Evolutionary conservation across 2,329 filamentous ascomycete species (phyloP).

Genomic region (Aspergillus carbonarius): DNA sequence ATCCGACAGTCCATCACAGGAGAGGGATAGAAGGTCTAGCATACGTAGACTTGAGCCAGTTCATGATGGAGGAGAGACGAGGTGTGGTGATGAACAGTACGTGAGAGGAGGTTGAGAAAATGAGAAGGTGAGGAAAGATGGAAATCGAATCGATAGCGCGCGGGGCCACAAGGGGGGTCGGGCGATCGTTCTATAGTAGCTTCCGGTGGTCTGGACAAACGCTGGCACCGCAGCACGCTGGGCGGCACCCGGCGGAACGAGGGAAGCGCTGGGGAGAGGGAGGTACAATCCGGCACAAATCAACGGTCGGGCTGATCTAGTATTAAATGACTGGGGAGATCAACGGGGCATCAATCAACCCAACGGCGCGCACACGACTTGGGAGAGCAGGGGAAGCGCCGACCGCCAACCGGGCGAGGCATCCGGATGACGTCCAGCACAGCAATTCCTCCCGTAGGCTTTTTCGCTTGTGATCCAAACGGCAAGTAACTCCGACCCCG

Average conservation of each 20-base stretch:
- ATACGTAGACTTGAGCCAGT: slow-evolving; percentile 91
- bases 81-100: slow-evolving; percentile 3
- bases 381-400: not conserved
- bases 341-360: not conserved
- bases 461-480: slow-evolving; percentile 11
- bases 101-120: slow-evolving; percentile 13
- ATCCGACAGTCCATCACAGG: not conserved
- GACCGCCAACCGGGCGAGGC: not conserved
- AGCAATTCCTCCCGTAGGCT: not conserved
- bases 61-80: slow-evolving; percentile 65
- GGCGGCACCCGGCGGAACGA: not conserved
- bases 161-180: slow-evolving; percentile 29
- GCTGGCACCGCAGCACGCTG: not conserved
- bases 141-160: slow-evolving; percentile 39
- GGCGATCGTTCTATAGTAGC: slow-evolving; percentile 10
- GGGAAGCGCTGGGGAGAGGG: not conserved
- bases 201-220: slow-evolving; percentile 13
- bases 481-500: slow-evolving; percentile 21
- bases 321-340: not conserved
- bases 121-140: slow-evolving; percentile 23
- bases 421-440: slow-evolving; percentile 20
- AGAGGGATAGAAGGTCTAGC: slow-evolving; percentile 35
- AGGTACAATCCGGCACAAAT: not conserved
- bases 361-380: not conserved
- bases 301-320: not conserved